Evolutionary conservation across 2,329 filamentous ascomycete genomes (phyloP).

Genomic region (Scorias spongiosa): DNA sequence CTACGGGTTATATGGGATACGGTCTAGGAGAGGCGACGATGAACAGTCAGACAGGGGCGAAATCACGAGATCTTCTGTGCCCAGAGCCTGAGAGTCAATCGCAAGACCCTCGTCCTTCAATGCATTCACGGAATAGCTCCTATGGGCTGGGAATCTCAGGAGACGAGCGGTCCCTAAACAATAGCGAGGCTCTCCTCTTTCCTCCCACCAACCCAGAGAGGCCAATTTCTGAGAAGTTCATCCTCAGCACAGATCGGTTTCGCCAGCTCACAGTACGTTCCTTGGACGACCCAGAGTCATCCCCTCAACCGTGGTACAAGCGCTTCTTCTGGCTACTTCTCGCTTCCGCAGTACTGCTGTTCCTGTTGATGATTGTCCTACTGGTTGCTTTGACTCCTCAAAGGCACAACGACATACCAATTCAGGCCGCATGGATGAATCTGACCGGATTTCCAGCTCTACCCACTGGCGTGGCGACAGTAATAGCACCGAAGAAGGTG

Average conservation of each 20-base stretch:
- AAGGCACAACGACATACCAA: constrained; percentile 25
- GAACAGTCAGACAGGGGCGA: neutral
- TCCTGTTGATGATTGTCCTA: constrained; percentile 23
- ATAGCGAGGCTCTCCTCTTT: constrained; percentile 9
- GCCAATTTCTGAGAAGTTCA: constrained; percentile 9
- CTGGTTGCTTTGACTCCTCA: constrained; percentile 28
- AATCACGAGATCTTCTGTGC: neutral
- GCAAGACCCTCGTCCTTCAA: neutral
- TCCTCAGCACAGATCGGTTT: constrained; percentile 14
- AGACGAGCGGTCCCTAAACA: neutral
- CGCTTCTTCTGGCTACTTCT: constrained; percentile 15
- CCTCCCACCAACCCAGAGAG: constrained; percentile 10
- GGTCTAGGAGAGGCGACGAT: constrained; percentile 8
- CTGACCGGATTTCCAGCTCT: constrained; percentile 75
- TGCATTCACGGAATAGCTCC: constrained; percentile 11
- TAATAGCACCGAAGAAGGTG: constrained; percentile 56
- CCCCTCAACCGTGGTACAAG: constrained; percentile 10
- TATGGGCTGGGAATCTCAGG: constrained; percentile 12
- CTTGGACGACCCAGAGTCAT: constrained; percentile 5
- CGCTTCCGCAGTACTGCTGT: constrained; percentile 17
- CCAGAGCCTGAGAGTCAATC: neutral
- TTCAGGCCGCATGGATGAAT: constrained; percentile 58
- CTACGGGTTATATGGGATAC: constrained; percentile 6
- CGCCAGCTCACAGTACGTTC: constrained; percentile 17
- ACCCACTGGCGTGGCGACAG: constrained; percentile 65